These are phyloP conservation scores for Trichoderma afroharzianum DNA, from an alignment of 2,329 filamentous ascomycete species.

Conservation along the genomic window DNA sequence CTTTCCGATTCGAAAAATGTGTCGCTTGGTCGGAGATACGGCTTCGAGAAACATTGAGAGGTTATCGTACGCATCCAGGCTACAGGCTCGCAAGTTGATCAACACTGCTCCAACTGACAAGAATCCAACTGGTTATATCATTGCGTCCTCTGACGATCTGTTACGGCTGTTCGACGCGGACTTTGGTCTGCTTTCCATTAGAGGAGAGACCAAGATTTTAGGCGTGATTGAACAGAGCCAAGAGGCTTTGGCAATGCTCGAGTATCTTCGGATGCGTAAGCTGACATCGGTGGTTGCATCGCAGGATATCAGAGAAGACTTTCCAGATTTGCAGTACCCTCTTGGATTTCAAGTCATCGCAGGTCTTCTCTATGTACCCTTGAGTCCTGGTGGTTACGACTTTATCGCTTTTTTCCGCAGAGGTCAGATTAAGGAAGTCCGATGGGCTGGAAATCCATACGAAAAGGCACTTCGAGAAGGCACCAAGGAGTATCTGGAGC, in stretches of 20 bases:
- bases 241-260: conserved; percentile 77
- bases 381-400: conserved; percentile 71
- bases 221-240: conserved; percentile 72
- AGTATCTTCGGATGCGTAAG: conserved; percentile 74
- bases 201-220: conserved; percentile 83
- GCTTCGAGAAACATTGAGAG: conserved; percentile 85
- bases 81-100: conserved; percentile 84
- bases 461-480: conserved; percentile 72
- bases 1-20: conserved; percentile 90
- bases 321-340: conserved; percentile 74
- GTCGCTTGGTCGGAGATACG: conserved; percentile 78
- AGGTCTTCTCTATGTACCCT: conserved; percentile 75
- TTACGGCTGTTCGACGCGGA: conserved; percentile 83
- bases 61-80: conserved; percentile 76
- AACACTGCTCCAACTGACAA: conserved; percentile 77
- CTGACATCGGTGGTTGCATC: conserved; percentile 74
- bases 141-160: conserved; percentile 82
- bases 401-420: conserved; percentile 92
- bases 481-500: conserved; percentile 71
- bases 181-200: conserved; percentile 78
- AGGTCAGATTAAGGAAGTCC: conserved; percentile 70
- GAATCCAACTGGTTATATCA: conserved; percentile 85
- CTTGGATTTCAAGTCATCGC: conserved; percentile 77
- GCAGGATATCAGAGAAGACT: conserved; percentile 71
- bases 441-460: conserved; percentile 84